Evolutionary conservation across 768 basidiomycete species (phyloP).

Genomic region (Lentinula boryana): DNA sequence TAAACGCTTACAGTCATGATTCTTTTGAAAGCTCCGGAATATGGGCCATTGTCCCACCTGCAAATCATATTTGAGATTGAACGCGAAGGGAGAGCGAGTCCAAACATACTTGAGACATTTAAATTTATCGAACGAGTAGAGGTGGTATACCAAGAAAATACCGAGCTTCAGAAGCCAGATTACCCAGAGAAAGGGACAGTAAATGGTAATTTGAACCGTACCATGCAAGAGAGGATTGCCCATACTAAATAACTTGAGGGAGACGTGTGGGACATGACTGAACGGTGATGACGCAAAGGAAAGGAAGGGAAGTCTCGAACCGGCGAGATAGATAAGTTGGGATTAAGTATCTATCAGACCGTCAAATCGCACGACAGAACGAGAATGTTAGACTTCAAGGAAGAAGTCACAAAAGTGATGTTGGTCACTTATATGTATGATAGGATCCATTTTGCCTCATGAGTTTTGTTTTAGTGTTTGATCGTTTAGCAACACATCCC

Average conservation of each 20-base stretch:
- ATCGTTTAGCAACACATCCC: background rate
- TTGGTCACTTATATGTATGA: background rate
- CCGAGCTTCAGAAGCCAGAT: constrained; percentile 36
- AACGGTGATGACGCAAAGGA: constrained; percentile 9
- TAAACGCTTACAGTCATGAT: constrained; percentile 65
- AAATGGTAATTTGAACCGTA: constrained; percentile 22
- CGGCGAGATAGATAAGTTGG: constrained; percentile 13
- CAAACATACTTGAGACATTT: constrained; percentile 55
- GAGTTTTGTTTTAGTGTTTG: background rate
- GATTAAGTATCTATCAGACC: background rate
- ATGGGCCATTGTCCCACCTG: constrained; percentile 65
- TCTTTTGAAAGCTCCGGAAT: constrained; percentile 76
- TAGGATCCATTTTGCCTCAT: background rate
- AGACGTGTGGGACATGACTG: constrained; percentile 55
- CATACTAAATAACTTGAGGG: constrained; percentile 60
- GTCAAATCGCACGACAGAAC: background rate
- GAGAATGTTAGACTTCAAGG: background rate
- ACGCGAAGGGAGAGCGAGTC: background rate
- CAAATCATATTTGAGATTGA: background rate
- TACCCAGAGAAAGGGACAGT: background rate
- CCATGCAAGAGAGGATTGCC: constrained; percentile 47
- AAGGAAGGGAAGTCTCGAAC: constrained; percentile 15
- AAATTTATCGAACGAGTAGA: constrained; percentile 80
- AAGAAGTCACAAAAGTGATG: background rate
- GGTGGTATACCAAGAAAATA: constrained; percentile 60